These are phyloP conservation scores for Salix viminalis DNA, from an alignment of 345 rosid species.

Conservation along the genomic window DNA sequence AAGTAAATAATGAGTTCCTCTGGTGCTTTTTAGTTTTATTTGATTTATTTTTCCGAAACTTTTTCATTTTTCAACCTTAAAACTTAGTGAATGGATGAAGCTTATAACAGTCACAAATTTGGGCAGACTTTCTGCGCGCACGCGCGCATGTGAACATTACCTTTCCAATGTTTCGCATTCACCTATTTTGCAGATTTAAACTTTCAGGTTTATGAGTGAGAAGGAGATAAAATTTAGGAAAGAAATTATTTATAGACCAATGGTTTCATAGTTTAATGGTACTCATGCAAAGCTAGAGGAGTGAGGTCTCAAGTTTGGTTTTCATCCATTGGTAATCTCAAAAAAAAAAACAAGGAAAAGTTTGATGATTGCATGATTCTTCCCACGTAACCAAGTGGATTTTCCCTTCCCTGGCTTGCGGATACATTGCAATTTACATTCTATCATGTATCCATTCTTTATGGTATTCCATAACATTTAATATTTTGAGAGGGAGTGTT, in stretches of 20 bases:
- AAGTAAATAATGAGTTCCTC: background rate
- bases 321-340: background rate
- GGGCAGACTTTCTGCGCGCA: background rate
- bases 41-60: background rate
- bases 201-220: background rate
- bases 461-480: background rate
- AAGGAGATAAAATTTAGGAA: background rate
- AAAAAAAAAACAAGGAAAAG: background rate
- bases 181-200: background rate
- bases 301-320: background rate
- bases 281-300: background rate
- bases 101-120: background rate
- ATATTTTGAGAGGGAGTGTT: background rate
- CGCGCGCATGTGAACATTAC: background rate
- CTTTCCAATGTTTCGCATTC: background rate
- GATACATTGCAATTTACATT: background rate
- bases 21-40: background rate
- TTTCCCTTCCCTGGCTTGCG: background rate
- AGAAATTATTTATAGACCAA: background rate
- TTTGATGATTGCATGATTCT: background rate
- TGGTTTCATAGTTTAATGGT: background rate
- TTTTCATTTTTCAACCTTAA: background rate
- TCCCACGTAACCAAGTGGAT: background rate
- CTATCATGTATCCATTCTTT: background rate
- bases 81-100: background rate